These are phyloP conservation scores for Tulasnella sp. DNA, from an alignment of 768 basidiomycete genomes.

Conservation along the genomic window DNA sequence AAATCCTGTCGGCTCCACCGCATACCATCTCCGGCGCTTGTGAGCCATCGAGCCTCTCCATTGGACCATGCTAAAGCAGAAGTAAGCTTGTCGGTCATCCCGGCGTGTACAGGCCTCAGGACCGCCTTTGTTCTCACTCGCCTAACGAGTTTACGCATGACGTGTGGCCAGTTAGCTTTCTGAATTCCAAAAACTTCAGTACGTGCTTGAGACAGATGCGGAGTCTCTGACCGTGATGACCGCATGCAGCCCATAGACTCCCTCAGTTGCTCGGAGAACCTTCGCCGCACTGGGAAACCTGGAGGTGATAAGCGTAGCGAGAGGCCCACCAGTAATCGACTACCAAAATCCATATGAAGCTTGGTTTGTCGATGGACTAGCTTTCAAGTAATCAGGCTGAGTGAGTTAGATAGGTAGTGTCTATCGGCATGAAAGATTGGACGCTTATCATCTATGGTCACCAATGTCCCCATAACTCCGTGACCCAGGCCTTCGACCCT, in stretches of 20 bases:
- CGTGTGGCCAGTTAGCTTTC: constrained; percentile 4
- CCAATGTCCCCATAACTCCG: too few relatives aligned
- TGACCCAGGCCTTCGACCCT: too few relatives aligned
- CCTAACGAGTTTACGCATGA: constrained; percentile 9
- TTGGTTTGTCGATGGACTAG: too few relatives aligned
- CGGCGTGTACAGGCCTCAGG: background rate
- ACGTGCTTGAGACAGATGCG: background rate
- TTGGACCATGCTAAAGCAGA: constrained; percentile 1
- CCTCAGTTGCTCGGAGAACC: background rate
- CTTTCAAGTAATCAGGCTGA: too few relatives aligned
- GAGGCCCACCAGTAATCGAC: too few relatives aligned
- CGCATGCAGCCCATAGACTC: background rate
- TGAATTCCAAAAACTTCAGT: background rate
- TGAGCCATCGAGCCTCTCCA: constrained; percentile 1
- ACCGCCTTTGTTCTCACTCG: background rate
- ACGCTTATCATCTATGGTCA: too few relatives aligned
- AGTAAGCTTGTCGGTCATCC: background rate
- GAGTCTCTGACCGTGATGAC: background rate
- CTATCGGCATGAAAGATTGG: too few relatives aligned
- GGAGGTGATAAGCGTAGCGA: too few relatives aligned
- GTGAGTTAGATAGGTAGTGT: too few relatives aligned
- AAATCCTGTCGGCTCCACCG: too few relatives aligned
- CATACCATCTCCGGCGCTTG: constrained; percentile 9
- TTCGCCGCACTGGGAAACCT: background rate
- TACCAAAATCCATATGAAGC: too few relatives aligned